Percentiles rank a stretch among this genome's conserved stretches.
Conservation (phyloP, 176 grass and related monocot species). For the Lolium perenne region DNA sequence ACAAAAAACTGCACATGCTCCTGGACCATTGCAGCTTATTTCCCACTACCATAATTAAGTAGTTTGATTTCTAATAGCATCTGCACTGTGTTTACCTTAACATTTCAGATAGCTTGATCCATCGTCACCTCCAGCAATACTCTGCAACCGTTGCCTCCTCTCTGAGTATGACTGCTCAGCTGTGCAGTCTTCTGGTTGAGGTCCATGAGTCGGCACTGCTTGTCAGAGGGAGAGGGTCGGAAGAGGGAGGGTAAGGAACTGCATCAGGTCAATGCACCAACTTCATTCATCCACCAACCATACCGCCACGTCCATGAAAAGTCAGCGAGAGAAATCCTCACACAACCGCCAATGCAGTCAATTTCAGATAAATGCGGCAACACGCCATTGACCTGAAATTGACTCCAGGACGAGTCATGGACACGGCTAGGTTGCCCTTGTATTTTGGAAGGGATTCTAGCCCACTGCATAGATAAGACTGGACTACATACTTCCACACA, state of each 20-base stretch:
- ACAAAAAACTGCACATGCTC: constrained; percentile 59
- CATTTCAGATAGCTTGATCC: background rate
- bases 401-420: background rate
- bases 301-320: background rate
- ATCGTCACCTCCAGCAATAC: background rate
- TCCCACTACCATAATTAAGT: constrained; percentile 87
- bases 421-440: background rate
- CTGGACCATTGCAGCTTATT: constrained; percentile 78
- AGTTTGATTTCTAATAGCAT: constrained; percentile 51
- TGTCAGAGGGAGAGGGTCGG: background rate
- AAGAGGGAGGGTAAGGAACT: background rate
- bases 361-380: background rate
- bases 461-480: background rate
- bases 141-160: background rate
- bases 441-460: background rate
- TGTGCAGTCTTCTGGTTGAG: background rate
- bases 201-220: background rate
- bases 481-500: background rate
- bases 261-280: background rate
- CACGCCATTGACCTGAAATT: background rate
- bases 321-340: background rate
- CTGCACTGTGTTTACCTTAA: background rate
- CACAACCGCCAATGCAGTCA: background rate
- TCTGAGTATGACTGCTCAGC: background rate
- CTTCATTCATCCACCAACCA: background rate